phyloP scores from a whole-genome alignment of 805 yeast species.

The Yamadazyma insecticola region DNA sequence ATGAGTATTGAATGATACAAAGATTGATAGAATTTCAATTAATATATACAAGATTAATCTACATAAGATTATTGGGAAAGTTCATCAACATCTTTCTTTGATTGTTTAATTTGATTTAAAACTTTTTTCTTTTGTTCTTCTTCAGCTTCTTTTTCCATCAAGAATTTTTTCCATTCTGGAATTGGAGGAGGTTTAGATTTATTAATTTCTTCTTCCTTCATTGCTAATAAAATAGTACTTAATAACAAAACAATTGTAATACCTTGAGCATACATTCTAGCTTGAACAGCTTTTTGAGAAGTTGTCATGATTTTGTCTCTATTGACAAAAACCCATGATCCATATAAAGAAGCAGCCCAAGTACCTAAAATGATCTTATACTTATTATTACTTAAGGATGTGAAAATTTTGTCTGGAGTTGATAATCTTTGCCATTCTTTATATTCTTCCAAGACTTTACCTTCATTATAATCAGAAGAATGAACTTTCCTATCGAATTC shows the following conservation, averaged over 20 bases:
- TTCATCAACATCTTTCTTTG: conserved; percentile 4
- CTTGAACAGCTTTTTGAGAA: conserved; percentile 79
- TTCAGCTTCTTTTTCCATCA: conserved; percentile 21
- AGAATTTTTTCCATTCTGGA: conserved; percentile 32
- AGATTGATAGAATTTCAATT: too few relatives aligned
- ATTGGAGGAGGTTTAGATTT: conserved; percentile 28
- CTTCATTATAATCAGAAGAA: conserved; percentile 22
- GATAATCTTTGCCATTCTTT: conserved; percentile 31
- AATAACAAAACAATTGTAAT: conserved; percentile 66
- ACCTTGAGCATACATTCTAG: conserved; percentile 89
- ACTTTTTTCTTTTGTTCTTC: conserved; percentile 7
- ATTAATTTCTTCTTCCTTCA: conserved; percentile 57
- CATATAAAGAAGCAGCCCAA: conserved; percentile 45
- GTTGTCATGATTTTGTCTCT: conserved; percentile 69
- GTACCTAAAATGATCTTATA: conserved; percentile 31
- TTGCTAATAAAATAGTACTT: conserved; percentile 62
- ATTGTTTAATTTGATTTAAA: conserved; percentile 5
- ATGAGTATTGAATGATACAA: too few relatives aligned
- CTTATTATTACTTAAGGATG: conserved; percentile 26
- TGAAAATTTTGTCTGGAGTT: conserved; percentile 23
- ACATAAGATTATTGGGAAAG: too few relatives aligned
- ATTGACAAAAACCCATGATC: conserved; percentile 71
- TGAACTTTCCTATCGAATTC: conserved; percentile 38
- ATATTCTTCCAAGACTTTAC: conserved; percentile 29
- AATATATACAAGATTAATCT: too few relatives aligned